Evolutionary conservation across 1,284 basidiomycete genomes (phyloP).

Genomic region (Rhizoctonia solani): DNA sequence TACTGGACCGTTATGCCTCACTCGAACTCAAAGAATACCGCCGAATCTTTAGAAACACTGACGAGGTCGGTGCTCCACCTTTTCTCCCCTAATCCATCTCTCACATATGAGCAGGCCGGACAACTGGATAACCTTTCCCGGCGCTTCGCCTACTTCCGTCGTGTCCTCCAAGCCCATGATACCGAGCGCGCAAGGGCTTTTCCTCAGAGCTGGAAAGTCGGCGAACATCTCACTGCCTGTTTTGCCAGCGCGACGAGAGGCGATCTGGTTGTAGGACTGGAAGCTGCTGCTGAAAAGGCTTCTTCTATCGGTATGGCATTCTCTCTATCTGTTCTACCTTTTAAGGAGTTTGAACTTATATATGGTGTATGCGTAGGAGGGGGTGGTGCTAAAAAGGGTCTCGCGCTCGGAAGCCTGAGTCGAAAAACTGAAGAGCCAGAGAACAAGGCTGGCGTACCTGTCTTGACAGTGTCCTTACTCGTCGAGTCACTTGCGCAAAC

Average conservation of each 20-base stretch:
- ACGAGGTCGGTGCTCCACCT: slow-evolving; percentile 60
- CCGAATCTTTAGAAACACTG: slow-evolving; percentile 88
- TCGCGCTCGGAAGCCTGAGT: background rate
- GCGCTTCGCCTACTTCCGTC: slow-evolving; percentile 93
- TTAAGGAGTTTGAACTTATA: no score
- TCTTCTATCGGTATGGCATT: background rate
- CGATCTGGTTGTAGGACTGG: slow-evolving; percentile 19
- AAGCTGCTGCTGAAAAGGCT: slow-evolving; percentile 19
- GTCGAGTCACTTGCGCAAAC: slow-evolving; percentile 85
- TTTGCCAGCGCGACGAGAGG: slow-evolving; percentile 80
- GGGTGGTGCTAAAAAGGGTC: background rate
- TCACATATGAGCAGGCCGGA: slow-evolving; percentile 59
- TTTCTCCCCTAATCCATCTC: slow-evolving; percentile 1
- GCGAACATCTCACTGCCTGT: slow-evolving; percentile 75
- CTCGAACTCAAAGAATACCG: slow-evolving; percentile 95
- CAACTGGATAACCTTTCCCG: slow-evolving; percentile 94
- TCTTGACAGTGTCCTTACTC: slow-evolving; percentile 73
- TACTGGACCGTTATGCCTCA: slow-evolving; percentile 88
- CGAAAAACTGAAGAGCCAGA: slow-evolving; percentile 39
- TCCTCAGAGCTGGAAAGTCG: slow-evolving; percentile 81
- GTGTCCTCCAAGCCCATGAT: slow-evolving; percentile 88
- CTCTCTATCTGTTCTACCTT: no score
- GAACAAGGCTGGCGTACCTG: slow-evolving; percentile 46
- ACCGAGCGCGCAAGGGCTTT: slow-evolving; percentile 84
- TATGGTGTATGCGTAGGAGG: no score